Evolutionary conservation across 2,329 filamentous ascomycete genomes (phyloP), one percentile per base, ranked within the genome.

Genomic region (Emmonsiellopsis sp.): DNA sequence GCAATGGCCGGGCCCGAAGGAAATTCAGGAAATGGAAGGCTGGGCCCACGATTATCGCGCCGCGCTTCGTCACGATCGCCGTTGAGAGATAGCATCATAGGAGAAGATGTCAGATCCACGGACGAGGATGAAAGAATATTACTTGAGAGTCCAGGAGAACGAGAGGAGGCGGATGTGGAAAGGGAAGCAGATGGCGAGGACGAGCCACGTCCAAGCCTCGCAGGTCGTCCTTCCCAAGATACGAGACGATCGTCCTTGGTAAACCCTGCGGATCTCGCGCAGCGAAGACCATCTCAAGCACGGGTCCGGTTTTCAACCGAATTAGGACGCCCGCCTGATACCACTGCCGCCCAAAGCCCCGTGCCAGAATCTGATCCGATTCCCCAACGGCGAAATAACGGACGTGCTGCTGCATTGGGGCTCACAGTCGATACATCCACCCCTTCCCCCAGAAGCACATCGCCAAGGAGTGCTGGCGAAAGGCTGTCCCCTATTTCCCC

Each of bases 71-170:
- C 56, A 13, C 47, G 54, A 31, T 57, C 54, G 5, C 56, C 56
- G 11, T 32, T 57, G 43, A 57, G 56, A 51, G 49, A 52, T 37
- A 55, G 43, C n/a, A 45, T 43, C 46, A 26, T 30, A 35, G 34
- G 34, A 38, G 34, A 15, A 13, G 49, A 47, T 45, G 49, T 8
- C 20, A 34, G 13, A 2, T 7, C 6, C 5, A 6, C 3, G 16
- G 51, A 45, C 16, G 73, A 76, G 55, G 76, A 76, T 3, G 76
- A 75, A 20, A 72, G 72, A 55, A 72, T 70, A 52, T 65, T 78
- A 16, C 68, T 79, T 30, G 67, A 70, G 40, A 65, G 66, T 7
- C 63, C 45, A 15, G 44, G 52, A 13, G 43, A 20, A 15, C 41
- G 31, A 26, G 20, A 34, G 15, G 35, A 46, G 10, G 31, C 7